These are phyloP conservation scores for Candida mattraensis DNA, from an alignment of 805 yeast species.

Conservation along the genomic window DNA sequence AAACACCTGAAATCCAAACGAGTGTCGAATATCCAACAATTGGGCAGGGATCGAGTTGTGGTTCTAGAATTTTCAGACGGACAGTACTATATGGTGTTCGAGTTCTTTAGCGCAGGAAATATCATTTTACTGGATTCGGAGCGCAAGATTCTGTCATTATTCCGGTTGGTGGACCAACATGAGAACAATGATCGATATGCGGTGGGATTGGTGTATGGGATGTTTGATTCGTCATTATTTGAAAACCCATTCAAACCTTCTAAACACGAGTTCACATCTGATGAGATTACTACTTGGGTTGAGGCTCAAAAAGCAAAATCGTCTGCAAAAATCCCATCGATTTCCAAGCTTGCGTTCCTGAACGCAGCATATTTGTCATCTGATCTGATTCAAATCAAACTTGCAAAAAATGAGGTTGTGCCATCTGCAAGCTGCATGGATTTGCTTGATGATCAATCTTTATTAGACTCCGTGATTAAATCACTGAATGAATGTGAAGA, in stretches of 20 bases:
- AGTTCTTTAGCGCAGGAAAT: conserved; percentile 95
- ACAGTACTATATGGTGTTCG: conserved; percentile 70
- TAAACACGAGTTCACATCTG: conserved; percentile 28
- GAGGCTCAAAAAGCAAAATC: conserved; percentile 34
- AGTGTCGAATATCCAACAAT: conserved; percentile 67
- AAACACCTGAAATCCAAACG: conserved; percentile 83
- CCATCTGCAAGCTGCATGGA: conserved; percentile 34
- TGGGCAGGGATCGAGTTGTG: conserved; percentile 78
- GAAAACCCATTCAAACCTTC: conserved; percentile 13
- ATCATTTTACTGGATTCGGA: conserved; percentile 73
- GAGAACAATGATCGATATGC: conserved; percentile 64
- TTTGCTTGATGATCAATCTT: conserved; percentile 30
- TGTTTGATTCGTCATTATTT: conserved; percentile 58
- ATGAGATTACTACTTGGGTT: conserved; percentile 42
- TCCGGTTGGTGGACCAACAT: conserved; percentile 75
- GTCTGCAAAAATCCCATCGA: conserved; percentile 50
- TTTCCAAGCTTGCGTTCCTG: conserved; percentile 68
- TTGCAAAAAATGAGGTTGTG: conserved; percentile 47
- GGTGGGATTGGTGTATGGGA: conserved; percentile 68
- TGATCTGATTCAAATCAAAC: conserved; percentile 65
- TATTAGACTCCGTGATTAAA: conserved; percentile 34
- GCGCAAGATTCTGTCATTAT: conserved; percentile 65
- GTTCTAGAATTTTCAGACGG: conserved; percentile 88
- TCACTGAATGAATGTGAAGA: conserved; percentile 49
- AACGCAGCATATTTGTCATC: conserved; percentile 75